Evolutionary conservation across 108 stramenopile species (phyloP).

Genomic region (Asterionellopsis glacialis): DNA sequence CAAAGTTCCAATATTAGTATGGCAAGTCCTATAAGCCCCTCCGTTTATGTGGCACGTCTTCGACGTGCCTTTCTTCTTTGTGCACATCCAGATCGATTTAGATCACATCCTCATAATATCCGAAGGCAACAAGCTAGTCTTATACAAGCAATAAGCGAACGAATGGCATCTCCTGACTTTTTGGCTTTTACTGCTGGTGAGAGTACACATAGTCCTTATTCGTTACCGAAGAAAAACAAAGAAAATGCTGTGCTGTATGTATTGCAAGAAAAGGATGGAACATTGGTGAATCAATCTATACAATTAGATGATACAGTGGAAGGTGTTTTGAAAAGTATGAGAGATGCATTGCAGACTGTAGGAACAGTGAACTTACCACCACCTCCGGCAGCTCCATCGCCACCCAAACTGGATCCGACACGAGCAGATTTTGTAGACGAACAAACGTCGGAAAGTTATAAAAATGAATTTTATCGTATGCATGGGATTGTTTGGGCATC

Average conservation of each 20-base stretch:
- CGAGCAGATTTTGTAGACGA: background rate
- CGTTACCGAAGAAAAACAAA: background rate
- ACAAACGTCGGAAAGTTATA: background rate
- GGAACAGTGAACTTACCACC: conserved; percentile 26
- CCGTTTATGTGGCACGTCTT: conserved; percentile 54
- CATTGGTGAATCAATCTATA: conserved; percentile 38
- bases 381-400: conserved; percentile 19
- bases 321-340: conserved; percentile 48
- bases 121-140: conserved; percentile 59
- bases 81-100: conserved; percentile 82
- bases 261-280: conserved; percentile 68
- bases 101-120: conserved; percentile 34
- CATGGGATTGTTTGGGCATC: background rate
- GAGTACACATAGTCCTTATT: background rate
- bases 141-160: conserved; percentile 56
- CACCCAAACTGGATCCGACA: background rate
- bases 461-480: background rate
- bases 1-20: no score
- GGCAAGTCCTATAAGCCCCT: conserved; percentile 10
- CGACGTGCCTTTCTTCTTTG: conserved; percentile 78
- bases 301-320: conserved; percentile 47
- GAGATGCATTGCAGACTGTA: conserved; percentile 30
- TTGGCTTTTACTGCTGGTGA: conserved; percentile 23
- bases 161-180: conserved; percentile 51
- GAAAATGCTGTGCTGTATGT: conserved; percentile 20